These are phyloP conservation scores for Globisporangium mamillatum DNA, from an alignment of 352 stramenopile genomes.

Conservation along the genomic window DNA sequence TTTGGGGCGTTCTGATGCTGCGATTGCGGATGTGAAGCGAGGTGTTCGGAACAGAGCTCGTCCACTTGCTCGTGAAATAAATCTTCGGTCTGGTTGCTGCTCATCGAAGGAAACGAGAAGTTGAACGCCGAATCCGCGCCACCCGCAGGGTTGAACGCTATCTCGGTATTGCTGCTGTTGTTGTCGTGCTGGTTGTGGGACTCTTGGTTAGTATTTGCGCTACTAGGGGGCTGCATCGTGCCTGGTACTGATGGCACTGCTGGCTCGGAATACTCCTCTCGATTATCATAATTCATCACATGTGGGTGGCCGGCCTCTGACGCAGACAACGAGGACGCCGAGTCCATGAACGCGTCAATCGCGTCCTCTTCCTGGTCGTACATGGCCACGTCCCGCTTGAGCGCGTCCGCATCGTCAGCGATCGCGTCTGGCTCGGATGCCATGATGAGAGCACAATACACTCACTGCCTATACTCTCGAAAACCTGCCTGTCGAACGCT, in stretches of 20 bases:
- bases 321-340: constrained; percentile 3
- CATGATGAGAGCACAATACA: neutral
- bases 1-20: neutral
- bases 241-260: constrained; percentile 2
- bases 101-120: constrained; percentile 22
- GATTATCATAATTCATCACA: neutral
- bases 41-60: neutral
- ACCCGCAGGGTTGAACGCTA: constrained; percentile 8
- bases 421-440: neutral
- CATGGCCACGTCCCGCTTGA: neutral
- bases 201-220: no score
- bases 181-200: neutral
- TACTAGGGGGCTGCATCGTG: neutral
- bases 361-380: constrained; percentile 9
- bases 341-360: constrained; percentile 11
- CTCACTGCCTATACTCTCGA: no score
- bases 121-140: constrained; percentile 22
- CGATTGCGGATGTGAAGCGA: neutral
- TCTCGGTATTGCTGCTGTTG: constrained; percentile 17
- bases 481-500: no score
- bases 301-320: neutral
- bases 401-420: neutral
- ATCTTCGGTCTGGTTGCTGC: constrained; percentile 2
- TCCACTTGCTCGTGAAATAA: neutral
- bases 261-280: neutral